Conservation (phyloP, 129 eudicot species). For the Scalesia atractyloides region DNA sequence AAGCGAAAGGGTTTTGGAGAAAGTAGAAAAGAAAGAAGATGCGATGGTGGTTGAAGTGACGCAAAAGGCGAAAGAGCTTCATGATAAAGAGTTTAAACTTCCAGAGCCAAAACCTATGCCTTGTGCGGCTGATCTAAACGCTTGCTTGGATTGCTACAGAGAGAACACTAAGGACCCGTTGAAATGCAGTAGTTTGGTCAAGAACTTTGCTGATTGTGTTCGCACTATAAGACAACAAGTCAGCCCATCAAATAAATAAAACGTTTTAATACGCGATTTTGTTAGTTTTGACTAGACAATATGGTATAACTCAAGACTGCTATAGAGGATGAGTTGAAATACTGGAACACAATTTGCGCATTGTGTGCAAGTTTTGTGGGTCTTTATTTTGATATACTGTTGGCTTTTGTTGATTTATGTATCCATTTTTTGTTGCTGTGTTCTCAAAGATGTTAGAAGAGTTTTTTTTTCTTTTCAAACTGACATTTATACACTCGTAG, state of each 20-base stretch:
- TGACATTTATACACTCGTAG: not conserved
- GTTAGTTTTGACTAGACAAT: constrained; percentile 17
- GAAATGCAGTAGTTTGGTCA: constrained; percentile 64
- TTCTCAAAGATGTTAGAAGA: not conserved
- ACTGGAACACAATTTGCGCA: constrained; percentile 23
- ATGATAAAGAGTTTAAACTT: constrained; percentile 85
- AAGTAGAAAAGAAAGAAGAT: constrained; percentile 62
- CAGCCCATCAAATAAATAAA: constrained; percentile 35
- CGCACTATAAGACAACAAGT: constrained; percentile 65
- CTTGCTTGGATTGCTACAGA: constrained; percentile 76
- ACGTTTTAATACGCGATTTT: constrained; percentile 18
- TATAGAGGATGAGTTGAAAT: constrained; percentile 11
- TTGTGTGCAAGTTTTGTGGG: constrained; percentile 12
- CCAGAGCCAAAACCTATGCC: constrained; percentile 72
- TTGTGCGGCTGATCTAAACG: constrained; percentile 62
- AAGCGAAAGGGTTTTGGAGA: constrained; percentile 73
- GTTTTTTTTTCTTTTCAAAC: not conserved
- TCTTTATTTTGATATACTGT: constrained; percentile 17
- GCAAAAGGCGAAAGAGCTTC: constrained; percentile 80
- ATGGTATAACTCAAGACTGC: constrained; percentile 30
- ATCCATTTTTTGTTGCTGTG: not conserved
- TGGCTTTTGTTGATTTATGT: not conserved
- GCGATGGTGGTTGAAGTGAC: constrained; percentile 71
- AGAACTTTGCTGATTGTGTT: constrained; percentile 66
- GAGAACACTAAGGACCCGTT: constrained; percentile 65